These are phyloP conservation scores for Daedaleopsis nitida DNA, from an alignment of 768 basidiomycete species.

Conservation along the genomic window DNA sequence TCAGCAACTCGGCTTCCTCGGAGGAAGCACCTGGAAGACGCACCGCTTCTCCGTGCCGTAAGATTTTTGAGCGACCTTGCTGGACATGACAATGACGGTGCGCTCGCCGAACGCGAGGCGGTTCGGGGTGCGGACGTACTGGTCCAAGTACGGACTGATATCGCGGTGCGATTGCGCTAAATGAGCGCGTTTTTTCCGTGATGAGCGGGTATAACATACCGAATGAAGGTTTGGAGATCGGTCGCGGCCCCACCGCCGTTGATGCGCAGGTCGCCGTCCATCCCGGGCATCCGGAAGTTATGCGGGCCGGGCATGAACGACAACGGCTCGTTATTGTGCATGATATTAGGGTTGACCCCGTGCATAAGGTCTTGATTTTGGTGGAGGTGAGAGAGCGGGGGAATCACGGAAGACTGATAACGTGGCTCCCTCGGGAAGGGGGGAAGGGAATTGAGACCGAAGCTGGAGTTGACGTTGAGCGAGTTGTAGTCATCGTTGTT, in stretches of 20 bases:
- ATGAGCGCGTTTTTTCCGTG: constrained; percentile 22
- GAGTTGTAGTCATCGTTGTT: constrained; percentile 67
- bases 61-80: constrained; percentile 95
- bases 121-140: constrained; percentile 83
- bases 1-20: constrained; percentile 9
- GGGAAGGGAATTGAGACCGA: constrained; percentile 52
- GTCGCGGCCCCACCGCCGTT: constrained; percentile 57
- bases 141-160: constrained; percentile 70
- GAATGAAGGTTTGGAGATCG: constrained; percentile 80
- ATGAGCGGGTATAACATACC: constrained; percentile 43
- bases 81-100: constrained; percentile 96
- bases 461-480: constrained; percentile 44
- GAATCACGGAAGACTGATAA: constrained; percentile 52
- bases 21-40: constrained; percentile 19
- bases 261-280: constrained; percentile 63
- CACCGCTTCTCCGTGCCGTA: constrained; percentile 96
- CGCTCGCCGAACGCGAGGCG: constrained; percentile 90
- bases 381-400: constrained; percentile 53
- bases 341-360: constrained; percentile 71
- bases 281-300: constrained; percentile 64
- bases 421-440: constrained; percentile 43
- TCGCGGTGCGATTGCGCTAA: constrained; percentile 10
- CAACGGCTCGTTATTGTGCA: constrained; percentile 58
- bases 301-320: constrained; percentile 57
- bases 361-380: constrained; percentile 60